A percentile compares a stretch with the other conserved stretches of the same genome.
phyloP scores from a whole-genome alignment of 371 early-diverging fungal genomes.

The Actinomucor elegans region DNA sequence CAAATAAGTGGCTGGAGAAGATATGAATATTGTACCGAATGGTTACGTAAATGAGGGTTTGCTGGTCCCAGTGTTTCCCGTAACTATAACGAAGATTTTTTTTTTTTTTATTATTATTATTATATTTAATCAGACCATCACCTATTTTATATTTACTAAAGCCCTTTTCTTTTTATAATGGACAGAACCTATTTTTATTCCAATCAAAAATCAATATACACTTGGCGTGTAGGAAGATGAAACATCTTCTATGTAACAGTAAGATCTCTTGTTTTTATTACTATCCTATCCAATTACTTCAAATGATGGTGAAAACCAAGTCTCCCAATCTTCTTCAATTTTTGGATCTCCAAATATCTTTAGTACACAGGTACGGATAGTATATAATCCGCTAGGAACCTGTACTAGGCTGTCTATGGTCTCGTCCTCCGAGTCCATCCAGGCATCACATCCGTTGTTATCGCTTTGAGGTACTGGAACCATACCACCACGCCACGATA shows the following conservation, averaged over 20 bases:
- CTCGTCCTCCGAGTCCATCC: too few relatives aligned
- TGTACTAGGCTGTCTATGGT: neutral
- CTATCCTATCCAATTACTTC: neutral
- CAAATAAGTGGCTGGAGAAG: constrained; percentile 9
- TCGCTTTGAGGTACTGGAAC: too few relatives aligned
- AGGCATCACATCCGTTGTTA: neutral
- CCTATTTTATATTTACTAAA: too few relatives aligned
- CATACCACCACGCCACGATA: constrained; percentile 4
- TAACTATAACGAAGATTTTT: neutral
- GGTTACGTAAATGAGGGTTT: neutral
- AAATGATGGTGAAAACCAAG: constrained; percentile 13
- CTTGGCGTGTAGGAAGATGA: too few relatives aligned
- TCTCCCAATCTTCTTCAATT: constrained; percentile 4
- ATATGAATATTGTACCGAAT: neutral
- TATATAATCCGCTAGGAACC: constrained; percentile 1
- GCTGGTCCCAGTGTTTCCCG: constrained; percentile 6
- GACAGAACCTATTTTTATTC: too few relatives aligned
- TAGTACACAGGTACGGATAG: constrained; percentile 2
- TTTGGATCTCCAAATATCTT: constrained; percentile 9
- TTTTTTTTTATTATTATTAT: too few relatives aligned
- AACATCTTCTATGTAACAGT: too few relatives aligned
- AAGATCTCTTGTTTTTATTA: too few relatives aligned
- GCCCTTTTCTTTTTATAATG: too few relatives aligned
- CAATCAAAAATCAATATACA: too few relatives aligned
- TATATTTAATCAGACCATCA: too few relatives aligned